A percentile compares a stretch with the other conserved stretches of the same genome.
These are phyloP conservation scores for Colletotrichum cordylinicola DNA, from an alignment of 2,329 filamentous ascomycete species.

Conservation along the genomic window DNA sequence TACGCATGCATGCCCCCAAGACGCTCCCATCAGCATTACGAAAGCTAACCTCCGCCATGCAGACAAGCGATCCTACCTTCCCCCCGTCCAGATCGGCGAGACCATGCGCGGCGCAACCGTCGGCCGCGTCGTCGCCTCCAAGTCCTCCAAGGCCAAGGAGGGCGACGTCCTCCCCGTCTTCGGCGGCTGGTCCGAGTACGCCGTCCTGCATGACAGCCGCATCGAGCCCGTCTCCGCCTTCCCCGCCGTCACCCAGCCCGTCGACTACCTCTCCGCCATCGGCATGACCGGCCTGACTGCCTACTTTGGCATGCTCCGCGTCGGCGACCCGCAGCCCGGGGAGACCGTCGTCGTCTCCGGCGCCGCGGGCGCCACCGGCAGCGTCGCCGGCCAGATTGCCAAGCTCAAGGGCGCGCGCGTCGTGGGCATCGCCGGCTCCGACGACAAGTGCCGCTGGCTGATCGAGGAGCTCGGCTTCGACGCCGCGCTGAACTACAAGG, in stretches of 20 bases:
- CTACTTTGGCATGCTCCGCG: constrained; percentile 75
- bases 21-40: too few species aligned
- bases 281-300: constrained; percentile 77
- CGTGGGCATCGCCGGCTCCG: constrained; percentile 69
- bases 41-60: background rate
- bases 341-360: constrained; percentile 81
- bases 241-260: constrained; percentile 47
- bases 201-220: constrained; percentile 59
- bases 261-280: constrained; percentile 66
- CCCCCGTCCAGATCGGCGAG: constrained; percentile 71
- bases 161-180: constrained; percentile 63
- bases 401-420: constrained; percentile 71
- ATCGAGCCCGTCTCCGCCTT: constrained; percentile 46
- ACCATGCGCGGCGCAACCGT: constrained; percentile 71
- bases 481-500: constrained; percentile 73
- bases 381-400: constrained; percentile 78
- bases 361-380: constrained; percentile 80
- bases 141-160: constrained; percentile 56
- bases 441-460: constrained; percentile 73
- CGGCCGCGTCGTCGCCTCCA: constrained; percentile 66
- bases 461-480: constrained; percentile 70
- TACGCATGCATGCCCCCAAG: constrained; percentile 29
- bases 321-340: constrained; percentile 71
- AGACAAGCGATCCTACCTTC: constrained; percentile 65
- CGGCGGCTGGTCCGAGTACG: constrained; percentile 72